Base-by-base conservation (phyloP, 1,284 basidiomycete species). In the Tranzscheliella williamsii region DNA sequence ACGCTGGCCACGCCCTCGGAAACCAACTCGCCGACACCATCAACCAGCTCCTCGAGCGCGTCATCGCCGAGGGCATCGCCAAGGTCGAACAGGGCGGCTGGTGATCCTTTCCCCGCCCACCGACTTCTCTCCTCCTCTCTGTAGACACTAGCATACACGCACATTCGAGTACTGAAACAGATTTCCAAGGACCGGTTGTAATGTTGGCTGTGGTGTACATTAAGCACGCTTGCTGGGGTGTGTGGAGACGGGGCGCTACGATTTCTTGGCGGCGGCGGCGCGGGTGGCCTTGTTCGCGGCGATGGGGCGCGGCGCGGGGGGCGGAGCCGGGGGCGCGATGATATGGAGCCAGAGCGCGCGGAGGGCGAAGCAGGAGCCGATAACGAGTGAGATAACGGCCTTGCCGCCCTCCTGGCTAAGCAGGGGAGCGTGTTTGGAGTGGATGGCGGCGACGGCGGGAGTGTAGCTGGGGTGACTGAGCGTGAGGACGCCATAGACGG, bases 1-100 rank as follows among this genome's bases (percentile, higher is more conserved):
- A 79, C 2, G 85, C 84, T 0, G 90, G 88, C 0, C 90, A 91
- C 76, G 87, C 80, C 2, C 72, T 90, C 18, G 81, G 84, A 35
- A 67, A 79, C 5, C 89, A 91, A 73, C 65, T 55, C 30, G 51
- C 56, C 2, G 54, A 54, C 1, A 30, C 42, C 30, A 55, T 72
- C n/a, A 70, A 70, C 39, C 27, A 15, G 22, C 50, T 66, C 29
- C 40, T 71, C 21, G 47, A 48, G n/a, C 35, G 34, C 16, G 38
- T 51, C 12, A 42, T 64, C 30, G 38, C 30, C 1, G 40, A 64
- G 26, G 61, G 46, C 2, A 35, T 26, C 22, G 37, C 30, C n/a
- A 34, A 18, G n/a, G 45, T 23, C 5, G 40, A 48, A 27, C 31
- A 38, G 13, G 24, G 24, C 9, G 21, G 26, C 5, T 43, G 23